These are phyloP conservation scores for Arabidopsis lyrata DNA, from an alignment of 441 rosid genomes.

Conservation along the genomic window DNA sequence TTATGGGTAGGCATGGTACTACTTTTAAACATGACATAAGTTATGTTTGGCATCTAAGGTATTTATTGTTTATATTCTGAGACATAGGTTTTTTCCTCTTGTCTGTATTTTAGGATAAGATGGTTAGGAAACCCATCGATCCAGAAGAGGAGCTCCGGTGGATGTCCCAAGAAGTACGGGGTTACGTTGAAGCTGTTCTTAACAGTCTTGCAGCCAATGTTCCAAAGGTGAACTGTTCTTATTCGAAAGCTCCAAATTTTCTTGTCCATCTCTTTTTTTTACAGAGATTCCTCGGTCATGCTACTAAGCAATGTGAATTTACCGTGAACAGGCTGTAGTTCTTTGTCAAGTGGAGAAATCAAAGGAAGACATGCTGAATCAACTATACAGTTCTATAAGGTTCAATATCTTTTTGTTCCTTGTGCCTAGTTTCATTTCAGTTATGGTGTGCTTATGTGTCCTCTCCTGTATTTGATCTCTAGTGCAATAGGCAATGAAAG, in stretches of 20 bases:
- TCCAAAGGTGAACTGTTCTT: conserved; percentile 73
- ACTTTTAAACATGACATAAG: conserved; percentile 6
- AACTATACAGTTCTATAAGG: conserved; percentile 96
- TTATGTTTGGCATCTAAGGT: conserved; percentile 12
- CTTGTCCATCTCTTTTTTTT: conserved; percentile 19
- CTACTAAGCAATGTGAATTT: conserved; percentile 39
- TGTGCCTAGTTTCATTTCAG: conserved; percentile 7
- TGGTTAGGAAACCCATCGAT: conserved; percentile 92
- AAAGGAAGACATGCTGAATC: conserved; percentile 98
- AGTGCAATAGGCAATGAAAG: conserved; percentile 84
- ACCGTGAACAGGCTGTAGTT: conserved; percentile 95
- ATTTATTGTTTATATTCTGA: neutral
- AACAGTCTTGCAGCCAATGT: conserved; percentile 99
- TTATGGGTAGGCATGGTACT: neutral
- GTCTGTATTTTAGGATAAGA: conserved; percentile 67
- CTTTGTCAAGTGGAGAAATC: conserved; percentile 99
- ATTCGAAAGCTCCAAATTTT: conserved; percentile 25
- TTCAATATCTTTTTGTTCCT: conserved; percentile 39
- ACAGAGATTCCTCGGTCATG: conserved; percentile 6
- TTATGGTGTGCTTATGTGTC: conserved; percentile 33
- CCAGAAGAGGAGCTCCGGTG: conserved; percentile 99
- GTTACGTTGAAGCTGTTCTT: conserved; percentile 99
- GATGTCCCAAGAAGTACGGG: conserved; percentile 99
- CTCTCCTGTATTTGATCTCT: conserved; percentile 29
- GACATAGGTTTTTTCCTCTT: too few species aligned